phyloP scores from a whole-genome alignment of 352 stramenopile genomes.

The Peronospora tabacina region DNA sequence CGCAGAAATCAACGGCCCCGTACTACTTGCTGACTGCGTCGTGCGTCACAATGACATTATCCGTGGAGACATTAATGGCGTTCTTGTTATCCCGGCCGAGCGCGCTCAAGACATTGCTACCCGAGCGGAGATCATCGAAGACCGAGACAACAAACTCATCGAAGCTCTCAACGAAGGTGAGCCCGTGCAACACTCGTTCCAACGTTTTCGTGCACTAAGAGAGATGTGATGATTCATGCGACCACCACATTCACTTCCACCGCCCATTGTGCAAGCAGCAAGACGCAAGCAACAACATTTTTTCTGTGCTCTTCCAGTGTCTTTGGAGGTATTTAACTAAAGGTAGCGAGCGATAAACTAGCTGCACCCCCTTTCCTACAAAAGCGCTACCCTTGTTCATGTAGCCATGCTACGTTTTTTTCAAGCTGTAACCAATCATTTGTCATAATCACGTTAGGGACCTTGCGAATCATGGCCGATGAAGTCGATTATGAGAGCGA shows the following conservation, averaged over 20 bases:
- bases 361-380: not conserved
- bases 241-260: not conserved
- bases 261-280: not conserved
- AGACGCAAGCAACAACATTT: not conserved
- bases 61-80: constrained; percentile 73
- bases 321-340: constrained; percentile 23
- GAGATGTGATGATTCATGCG: constrained; percentile 9
- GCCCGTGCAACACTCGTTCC: constrained; percentile 62
- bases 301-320: constrained; percentile 5
- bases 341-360: too few species aligned
- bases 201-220: constrained; percentile 47
- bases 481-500: constrained; percentile 86
- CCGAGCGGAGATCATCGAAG: constrained; percentile 69
- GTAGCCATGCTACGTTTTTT: not conserved
- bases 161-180: constrained; percentile 75
- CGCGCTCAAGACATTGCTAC: constrained; percentile 58
- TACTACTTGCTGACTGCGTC: constrained; percentile 67
- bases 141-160: constrained; percentile 72
- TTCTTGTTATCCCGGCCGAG: constrained; percentile 69
- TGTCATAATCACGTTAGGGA: not conserved
- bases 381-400: not conserved
- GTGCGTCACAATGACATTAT: constrained; percentile 77
- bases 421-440: not conserved
- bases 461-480: constrained; percentile 46
- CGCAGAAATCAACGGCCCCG: constrained; percentile 55